A percentile compares a stretch with the other conserved stretches of the same genome.
Conservation (phyloP, 345 rosid species). For the Diplotaxis tenuifolia region DNA sequence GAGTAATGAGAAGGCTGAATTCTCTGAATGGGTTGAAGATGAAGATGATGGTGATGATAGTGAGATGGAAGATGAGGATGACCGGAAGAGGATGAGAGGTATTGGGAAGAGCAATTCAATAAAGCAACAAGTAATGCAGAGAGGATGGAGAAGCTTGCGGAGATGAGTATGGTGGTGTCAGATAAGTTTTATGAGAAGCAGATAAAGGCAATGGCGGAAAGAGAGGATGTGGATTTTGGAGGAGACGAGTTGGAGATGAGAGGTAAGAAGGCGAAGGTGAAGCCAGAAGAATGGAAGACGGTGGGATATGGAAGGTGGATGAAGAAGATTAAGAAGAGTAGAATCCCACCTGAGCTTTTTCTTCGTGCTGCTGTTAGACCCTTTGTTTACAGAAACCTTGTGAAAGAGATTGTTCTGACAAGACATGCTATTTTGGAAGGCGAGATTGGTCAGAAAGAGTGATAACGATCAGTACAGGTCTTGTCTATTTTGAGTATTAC, state of each 20-base stretch:
- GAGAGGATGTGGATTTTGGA: constrained; percentile 30
- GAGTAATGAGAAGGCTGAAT: constrained; percentile 38
- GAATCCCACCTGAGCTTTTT: constrained; percentile 78
- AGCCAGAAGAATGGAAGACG: constrained; percentile 73
- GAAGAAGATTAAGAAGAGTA: constrained; percentile 73
- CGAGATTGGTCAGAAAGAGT: constrained; percentile 60
- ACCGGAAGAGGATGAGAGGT: constrained; percentile 52
- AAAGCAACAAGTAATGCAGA: constrained; percentile 63
- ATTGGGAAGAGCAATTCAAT: constrained; percentile 71
- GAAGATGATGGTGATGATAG: constrained; percentile 40
- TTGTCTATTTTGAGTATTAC: background rate
- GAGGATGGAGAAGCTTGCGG: constrained; percentile 73
- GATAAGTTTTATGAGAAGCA: constrained; percentile 53
- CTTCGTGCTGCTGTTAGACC: constrained; percentile 82
- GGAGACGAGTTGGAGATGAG: constrained; percentile 68
- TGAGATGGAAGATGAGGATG: constrained; percentile 40
- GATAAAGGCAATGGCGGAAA: constrained; percentile 42
- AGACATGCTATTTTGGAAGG: constrained; percentile 94
- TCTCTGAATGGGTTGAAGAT: constrained; percentile 64
- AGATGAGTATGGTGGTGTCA: constrained; percentile 52
- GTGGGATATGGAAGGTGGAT: constrained; percentile 73
- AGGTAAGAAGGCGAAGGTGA: constrained; percentile 70
- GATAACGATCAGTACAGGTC: constrained; percentile 5
- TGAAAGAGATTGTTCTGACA: constrained; percentile 89
- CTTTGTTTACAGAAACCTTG: constrained; percentile 85